phyloP scores from a whole-genome alignment of 805 yeast genomes.

The Wickerhamiella allomyrinae region DNA sequence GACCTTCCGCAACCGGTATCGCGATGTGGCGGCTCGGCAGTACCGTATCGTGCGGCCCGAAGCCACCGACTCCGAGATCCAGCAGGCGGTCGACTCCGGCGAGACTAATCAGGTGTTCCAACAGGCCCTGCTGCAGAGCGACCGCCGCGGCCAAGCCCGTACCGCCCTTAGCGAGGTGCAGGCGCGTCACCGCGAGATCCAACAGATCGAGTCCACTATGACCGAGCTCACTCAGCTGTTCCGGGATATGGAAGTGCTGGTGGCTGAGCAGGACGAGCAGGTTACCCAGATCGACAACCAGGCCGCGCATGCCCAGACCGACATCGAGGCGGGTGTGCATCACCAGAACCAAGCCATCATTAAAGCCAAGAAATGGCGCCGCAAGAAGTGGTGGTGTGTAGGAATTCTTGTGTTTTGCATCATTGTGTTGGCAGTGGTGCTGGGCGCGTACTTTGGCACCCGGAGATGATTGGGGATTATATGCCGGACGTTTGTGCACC shows the following conservation, averaged over 20 bases:
- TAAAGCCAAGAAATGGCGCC: constrained; percentile 80
- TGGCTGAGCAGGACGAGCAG: constrained; percentile 85
- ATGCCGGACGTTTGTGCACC: background rate
- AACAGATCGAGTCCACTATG: constrained; percentile 89
- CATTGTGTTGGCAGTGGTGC: constrained; percentile 15
- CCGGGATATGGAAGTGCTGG: constrained; percentile 91
- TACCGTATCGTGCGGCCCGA: constrained; percentile 51
- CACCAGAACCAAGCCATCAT: constrained; percentile 84
- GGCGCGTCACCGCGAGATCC: constrained; percentile 85
- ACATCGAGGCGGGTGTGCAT: constrained; percentile 87
- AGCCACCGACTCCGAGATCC: constrained; percentile 61
- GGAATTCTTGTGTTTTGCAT: constrained; percentile 18
- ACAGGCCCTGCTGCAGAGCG: constrained; percentile 44
- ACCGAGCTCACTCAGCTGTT: constrained; percentile 89
- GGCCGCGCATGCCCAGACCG: constrained; percentile 70
- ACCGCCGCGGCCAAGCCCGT: constrained; percentile 57
- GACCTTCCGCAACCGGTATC: constrained; percentile 68
- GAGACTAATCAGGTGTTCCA: constrained; percentile 84
- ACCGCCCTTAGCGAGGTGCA: constrained; percentile 93
- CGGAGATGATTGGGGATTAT: background rate
- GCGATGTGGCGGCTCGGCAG: constrained; percentile 83
- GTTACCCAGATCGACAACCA: constrained; percentile 72
- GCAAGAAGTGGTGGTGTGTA: constrained; percentile 73
- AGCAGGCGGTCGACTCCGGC: constrained; percentile 69
- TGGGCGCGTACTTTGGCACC: constrained; percentile 14